Percentiles rank a stretch among this genome's conserved stretches.
Conservation (phyloP, 2,329 filamentous ascomycete genomes). For the Ophiostoma novo-ulmi region DNA sequence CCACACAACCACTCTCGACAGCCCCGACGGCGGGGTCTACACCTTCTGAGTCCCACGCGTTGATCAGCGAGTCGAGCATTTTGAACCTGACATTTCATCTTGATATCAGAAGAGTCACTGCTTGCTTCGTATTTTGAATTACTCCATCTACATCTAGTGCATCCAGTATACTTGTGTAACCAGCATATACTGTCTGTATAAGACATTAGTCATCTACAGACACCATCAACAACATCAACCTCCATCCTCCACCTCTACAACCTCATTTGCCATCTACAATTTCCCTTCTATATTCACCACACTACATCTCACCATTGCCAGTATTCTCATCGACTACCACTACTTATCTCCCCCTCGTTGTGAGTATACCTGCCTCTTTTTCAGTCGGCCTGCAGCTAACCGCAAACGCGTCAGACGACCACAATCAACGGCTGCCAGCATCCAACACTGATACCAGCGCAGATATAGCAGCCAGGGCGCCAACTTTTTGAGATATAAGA, state of each 20-base stretch:
- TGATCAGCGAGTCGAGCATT: constrained; percentile 26
- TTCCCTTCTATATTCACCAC: background rate
- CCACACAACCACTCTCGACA: constrained; percentile 33
- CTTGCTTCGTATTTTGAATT: background rate
- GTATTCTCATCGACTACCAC: background rate
- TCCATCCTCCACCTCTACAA: background rate
- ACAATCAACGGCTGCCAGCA: background rate
- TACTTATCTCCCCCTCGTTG: background rate
- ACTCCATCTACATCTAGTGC: too few species aligned
- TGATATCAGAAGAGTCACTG: constrained; percentile 15
- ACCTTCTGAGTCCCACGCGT: constrained; percentile 35
- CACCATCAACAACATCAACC: background rate
- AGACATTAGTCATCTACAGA: background rate
- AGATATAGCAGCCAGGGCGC: too few species aligned
- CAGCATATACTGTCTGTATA: background rate
- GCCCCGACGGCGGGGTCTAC: constrained; percentile 50
- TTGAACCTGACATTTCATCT: constrained; percentile 21
- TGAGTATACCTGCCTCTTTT: background rate
- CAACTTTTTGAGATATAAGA: too few species aligned
- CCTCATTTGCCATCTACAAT: background rate
- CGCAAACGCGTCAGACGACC: background rate
- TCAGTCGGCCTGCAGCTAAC: background rate
- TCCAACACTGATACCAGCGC: too few species aligned
- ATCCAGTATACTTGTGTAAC: background rate
- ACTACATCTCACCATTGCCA: background rate